Percentiles rank a stretch among this genome's conserved stretches.
These are phyloP conservation scores for Xylaria sp. DNA, from an alignment of 2,329 filamentous ascomycete genomes.

Conservation along the genomic window DNA sequence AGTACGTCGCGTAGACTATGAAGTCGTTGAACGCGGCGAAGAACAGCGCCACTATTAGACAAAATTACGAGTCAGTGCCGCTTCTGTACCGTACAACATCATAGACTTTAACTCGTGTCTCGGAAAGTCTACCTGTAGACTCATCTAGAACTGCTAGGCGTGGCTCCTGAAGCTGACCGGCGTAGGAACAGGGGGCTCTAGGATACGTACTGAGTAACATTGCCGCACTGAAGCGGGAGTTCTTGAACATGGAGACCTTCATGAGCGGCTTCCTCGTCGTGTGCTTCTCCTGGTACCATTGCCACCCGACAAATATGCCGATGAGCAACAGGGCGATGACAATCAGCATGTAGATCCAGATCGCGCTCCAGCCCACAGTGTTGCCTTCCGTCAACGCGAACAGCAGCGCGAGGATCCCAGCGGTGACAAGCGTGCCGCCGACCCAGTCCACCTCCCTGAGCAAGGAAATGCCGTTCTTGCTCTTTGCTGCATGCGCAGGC, in stretches of 20 bases:
- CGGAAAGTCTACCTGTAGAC: too few species aligned
- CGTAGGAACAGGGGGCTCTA: too few species aligned
- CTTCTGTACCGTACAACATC: too few species aligned
- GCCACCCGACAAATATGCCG: constrained; percentile 61
- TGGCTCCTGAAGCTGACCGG: too few species aligned
- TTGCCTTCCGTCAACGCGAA: constrained; percentile 72
- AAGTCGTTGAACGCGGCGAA: constrained; percentile 71
- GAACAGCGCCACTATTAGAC: constrained; percentile 68
- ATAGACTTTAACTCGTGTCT: too few species aligned
- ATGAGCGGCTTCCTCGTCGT: constrained; percentile 60
- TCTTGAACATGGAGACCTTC: constrained; percentile 66
- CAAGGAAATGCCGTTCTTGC: constrained; percentile 34
- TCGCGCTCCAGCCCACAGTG: constrained; percentile 66
- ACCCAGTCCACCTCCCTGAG: constrained; percentile 65
- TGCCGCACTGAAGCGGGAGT: constrained; percentile 61
- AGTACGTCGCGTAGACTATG: constrained; percentile 69
- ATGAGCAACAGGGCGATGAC: constrained; percentile 61
- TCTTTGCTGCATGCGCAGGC: constrained; percentile 35
- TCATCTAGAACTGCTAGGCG: too few species aligned
- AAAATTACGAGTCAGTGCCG: too few species aligned
- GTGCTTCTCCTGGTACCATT: constrained; percentile 60
- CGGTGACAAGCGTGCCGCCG: constrained; percentile 64
- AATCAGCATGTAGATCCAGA: constrained; percentile 64
- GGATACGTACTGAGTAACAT: constrained; percentile 68
- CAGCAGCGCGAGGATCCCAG: constrained; percentile 63